These are phyloP conservation scores for Candida orba DNA, from an alignment of 805 yeast species.

Conservation along the genomic window DNA sequence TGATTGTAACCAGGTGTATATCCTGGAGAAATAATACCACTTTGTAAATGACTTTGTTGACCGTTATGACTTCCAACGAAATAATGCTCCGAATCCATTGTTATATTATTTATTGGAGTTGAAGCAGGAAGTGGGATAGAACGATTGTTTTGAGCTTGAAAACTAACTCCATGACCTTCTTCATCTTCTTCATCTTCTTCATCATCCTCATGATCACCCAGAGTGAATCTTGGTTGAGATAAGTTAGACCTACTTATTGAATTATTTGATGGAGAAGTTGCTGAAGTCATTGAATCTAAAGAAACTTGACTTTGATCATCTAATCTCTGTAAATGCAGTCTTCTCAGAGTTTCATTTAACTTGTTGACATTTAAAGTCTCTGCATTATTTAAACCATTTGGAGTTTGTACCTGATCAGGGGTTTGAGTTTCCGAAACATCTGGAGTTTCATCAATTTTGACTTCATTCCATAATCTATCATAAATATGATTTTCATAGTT, in stretches of 20 bases:
- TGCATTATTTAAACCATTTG: slow-evolving; percentile 4
- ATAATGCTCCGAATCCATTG: slow-evolving; percentile 27
- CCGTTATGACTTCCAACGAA: no score
- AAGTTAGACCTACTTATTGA: not conserved
- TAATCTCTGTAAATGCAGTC: slow-evolving; percentile 43
- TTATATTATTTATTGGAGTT: slow-evolving; percentile 21
- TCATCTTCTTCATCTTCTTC: slow-evolving; percentile 19
- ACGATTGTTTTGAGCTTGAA: not conserved
- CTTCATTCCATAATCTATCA: slow-evolving; percentile 71
- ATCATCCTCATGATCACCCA: slow-evolving; percentile 14
- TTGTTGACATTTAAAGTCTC: slow-evolving; percentile 24
- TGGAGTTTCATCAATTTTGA: slow-evolving; percentile 28
- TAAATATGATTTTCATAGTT: slow-evolving; percentile 74
- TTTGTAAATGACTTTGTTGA: slow-evolving; percentile 1
- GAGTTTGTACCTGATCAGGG: slow-evolving; percentile 22
- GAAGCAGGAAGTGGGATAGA: slow-evolving; percentile 8
- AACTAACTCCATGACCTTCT: no score
- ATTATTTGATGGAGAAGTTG: not conserved
- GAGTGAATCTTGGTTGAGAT: slow-evolving; percentile 5
- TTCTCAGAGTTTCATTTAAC: slow-evolving; percentile 46
- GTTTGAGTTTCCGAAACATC: slow-evolving; percentile 25
- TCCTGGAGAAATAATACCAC: slow-evolving; percentile 32
- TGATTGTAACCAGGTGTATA: slow-evolving; percentile 50
- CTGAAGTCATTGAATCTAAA: slow-evolving; percentile 15
- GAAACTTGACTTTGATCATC: slow-evolving; percentile 28